Conservation (phyloP, 2,329 filamentous ascomycete species). For the Talaromyces atroroseus region DNA sequence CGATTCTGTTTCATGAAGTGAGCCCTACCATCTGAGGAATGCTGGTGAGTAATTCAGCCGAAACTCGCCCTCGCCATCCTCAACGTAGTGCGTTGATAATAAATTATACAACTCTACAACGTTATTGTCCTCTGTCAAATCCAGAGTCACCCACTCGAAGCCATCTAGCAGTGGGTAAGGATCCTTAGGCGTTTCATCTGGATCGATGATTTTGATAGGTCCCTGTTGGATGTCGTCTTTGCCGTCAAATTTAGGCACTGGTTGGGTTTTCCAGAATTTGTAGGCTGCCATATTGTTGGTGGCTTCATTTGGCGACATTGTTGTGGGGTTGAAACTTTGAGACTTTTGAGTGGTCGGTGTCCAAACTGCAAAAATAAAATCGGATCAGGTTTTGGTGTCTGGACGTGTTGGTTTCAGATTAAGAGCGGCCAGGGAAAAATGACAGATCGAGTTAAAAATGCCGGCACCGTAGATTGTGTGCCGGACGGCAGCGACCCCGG, state of each 20-base stretch:
- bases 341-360: too few species aligned
- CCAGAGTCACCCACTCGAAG: slow-evolving; percentile 92
- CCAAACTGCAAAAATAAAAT: background rate
- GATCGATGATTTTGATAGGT: slow-evolving; percentile 72
- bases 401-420: too few species aligned
- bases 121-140: slow-evolving; percentile 69
- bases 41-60: slow-evolving; percentile 90
- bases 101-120: slow-evolving; percentile 88
- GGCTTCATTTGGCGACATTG: slow-evolving; percentile 71
- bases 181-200: slow-evolving; percentile 72
- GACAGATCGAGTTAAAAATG: too few species aligned
- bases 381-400: background rate
- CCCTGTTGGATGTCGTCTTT: slow-evolving; percentile 64
- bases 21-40: slow-evolving; percentile 73
- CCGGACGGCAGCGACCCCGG: too few species aligned
- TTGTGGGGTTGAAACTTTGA: background rate
- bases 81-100: slow-evolving; percentile 89
- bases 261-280: slow-evolving; percentile 98
- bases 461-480: too few species aligned
- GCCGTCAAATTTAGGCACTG: slow-evolving; percentile 73
- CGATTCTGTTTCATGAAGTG: background rate
- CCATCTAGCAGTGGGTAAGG: slow-evolving; percentile 71
- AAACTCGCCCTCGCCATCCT: slow-evolving; percentile 95
- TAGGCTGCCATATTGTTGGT: slow-evolving; percentile 94
- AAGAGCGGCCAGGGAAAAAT: too few species aligned